These are phyloP conservation scores for Martensiomyces pterosporus DNA, from an alignment of 192 early-diverging fungal species.

Conservation along the genomic window DNA sequence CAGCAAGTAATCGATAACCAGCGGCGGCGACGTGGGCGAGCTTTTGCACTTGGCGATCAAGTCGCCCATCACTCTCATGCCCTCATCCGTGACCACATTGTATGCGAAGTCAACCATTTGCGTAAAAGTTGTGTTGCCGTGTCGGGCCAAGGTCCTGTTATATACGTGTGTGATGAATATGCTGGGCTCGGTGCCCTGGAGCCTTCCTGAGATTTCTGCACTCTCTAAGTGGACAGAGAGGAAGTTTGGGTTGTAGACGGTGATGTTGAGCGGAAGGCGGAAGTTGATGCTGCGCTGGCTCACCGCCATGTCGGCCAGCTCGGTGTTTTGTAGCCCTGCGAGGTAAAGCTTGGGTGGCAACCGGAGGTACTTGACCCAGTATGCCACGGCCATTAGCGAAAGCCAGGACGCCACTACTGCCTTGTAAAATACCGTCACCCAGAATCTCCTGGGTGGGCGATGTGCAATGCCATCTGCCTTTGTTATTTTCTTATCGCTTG, in stretches of 20 bases:
- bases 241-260: constrained; percentile 2
- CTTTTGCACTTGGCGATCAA: constrained; percentile 2
- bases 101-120: constrained; percentile 3
- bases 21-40: constrained; percentile 1
- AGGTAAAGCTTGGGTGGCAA: constrained; percentile 4
- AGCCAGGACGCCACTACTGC: neutral
- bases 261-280: neutral
- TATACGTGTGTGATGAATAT: neutral
- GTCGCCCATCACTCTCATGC: neutral
- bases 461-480: too few species aligned
- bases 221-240: neutral
- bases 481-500: too few species aligned
- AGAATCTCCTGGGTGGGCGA: neutral
- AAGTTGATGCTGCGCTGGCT: neutral
- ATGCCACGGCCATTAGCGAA: neutral
- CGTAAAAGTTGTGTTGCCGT: constrained; percentile 1
- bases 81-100: neutral
- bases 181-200: neutral
- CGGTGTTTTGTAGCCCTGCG: neutral
- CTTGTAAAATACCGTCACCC: neutral
- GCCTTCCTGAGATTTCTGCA: neutral
- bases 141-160: neutral
- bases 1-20: constrained; percentile 1
- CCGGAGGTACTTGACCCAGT: neutral
- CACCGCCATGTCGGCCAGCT: neutral